Conservation (phyloP, 2,329 filamentous ascomycete species). For the Coniochaeta sp. region DNA sequence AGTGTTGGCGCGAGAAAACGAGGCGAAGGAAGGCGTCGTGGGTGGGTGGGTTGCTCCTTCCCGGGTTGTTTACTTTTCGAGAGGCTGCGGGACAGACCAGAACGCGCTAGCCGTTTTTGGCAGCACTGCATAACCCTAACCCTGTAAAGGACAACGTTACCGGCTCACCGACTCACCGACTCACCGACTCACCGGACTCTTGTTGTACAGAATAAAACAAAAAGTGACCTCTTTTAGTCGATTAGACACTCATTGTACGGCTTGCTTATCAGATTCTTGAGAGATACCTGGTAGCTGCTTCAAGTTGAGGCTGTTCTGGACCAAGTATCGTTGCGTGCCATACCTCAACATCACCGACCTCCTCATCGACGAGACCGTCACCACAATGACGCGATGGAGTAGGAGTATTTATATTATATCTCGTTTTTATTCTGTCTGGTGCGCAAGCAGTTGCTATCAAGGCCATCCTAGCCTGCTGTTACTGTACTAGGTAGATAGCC, state of each 20-base stretch:
- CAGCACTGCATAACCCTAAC: background rate
- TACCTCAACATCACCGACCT: background rate
- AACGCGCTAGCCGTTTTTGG: constrained; percentile 14
- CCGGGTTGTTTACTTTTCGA: constrained; percentile 15
- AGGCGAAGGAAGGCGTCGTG: background rate
- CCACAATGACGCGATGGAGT: too few relatives aligned
- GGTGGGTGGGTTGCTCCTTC: constrained; percentile 4
- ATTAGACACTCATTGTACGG: too few relatives aligned
- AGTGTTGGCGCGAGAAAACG: background rate
- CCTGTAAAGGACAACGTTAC: too few relatives aligned
- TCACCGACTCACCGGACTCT: too few relatives aligned
- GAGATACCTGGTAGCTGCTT: too few relatives aligned
- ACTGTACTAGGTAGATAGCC: background rate
- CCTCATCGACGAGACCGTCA: background rate
- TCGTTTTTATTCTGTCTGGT: background rate
- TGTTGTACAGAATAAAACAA: too few relatives aligned
- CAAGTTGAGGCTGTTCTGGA: too few relatives aligned
- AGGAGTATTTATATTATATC: background rate
- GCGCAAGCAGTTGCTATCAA: background rate
- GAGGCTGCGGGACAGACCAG: constrained; percentile 4
- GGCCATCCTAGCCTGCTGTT: background rate
- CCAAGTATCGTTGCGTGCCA: too few relatives aligned
- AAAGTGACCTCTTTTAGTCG: too few relatives aligned
- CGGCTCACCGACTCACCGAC: too few relatives aligned
- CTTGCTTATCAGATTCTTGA: too few relatives aligned